Evolutionary conservation across 352 stramenopile genomes (phyloP).

Genomic region (Pythium aristosporum): DNA sequence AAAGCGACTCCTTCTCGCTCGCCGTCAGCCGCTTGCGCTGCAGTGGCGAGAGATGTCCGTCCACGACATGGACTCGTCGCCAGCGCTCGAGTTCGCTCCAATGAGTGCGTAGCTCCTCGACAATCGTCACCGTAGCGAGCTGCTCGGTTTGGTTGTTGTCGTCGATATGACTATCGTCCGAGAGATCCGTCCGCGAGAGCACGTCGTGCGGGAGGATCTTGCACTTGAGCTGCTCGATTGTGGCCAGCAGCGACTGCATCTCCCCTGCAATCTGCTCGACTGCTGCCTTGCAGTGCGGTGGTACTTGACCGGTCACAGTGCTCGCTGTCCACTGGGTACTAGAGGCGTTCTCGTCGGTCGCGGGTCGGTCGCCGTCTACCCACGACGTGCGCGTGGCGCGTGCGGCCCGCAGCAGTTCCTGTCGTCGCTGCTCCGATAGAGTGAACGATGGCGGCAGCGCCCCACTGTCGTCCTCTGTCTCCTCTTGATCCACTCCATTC

Average conservation of each 20-base stretch:
- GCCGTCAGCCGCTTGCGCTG: slow-evolving; percentile 24
- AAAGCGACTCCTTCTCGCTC: slow-evolving; percentile 57
- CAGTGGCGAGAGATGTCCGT: slow-evolving; percentile 14
- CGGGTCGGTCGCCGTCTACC: slow-evolving; percentile 46
- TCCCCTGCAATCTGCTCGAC: slow-evolving; percentile 35
- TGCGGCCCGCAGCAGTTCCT: slow-evolving; percentile 69
- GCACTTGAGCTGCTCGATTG: slow-evolving; percentile 18
- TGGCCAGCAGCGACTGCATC: slow-evolving; percentile 13
- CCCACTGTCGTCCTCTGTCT: not conserved
- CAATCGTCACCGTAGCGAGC: slow-evolving; percentile 28
- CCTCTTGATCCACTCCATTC: too few species aligned
- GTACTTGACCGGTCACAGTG: slow-evolving; percentile 5
- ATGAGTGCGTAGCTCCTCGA: slow-evolving; percentile 47
- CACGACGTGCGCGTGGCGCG: slow-evolving; percentile 67
- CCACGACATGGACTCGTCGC: slow-evolving; percentile 31
- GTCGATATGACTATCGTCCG: slow-evolving; percentile 17
- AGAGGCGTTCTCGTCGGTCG: not conserved
- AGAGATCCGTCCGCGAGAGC: not conserved
- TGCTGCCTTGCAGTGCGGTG: slow-evolving; percentile 40
- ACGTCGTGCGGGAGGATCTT: slow-evolving; percentile 32
- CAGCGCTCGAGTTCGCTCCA: slow-evolving; percentile 42
- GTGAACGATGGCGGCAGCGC: slow-evolving; percentile 32
- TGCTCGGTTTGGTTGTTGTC: slow-evolving; percentile 13
- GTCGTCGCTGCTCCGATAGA: slow-evolving; percentile 69
- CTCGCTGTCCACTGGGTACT: not conserved